phyloP scores from a whole-genome alignment of 208 protist genomes.

The Tritrichomonas foetus region DNA sequence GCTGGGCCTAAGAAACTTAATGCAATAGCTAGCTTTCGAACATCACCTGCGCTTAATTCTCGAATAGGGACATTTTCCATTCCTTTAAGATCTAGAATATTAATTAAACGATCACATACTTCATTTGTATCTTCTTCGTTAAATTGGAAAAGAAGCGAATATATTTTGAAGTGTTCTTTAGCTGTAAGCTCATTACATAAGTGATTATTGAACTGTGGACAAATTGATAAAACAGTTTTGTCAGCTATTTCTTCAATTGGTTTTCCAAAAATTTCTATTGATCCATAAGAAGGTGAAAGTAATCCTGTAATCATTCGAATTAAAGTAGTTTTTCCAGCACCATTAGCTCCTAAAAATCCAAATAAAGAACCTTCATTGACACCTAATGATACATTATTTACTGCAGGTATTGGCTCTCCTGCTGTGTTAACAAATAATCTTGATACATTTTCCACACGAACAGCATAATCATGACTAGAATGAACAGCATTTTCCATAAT shows the following conservation, averaged over 20 bases:
- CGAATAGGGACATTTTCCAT: neutral
- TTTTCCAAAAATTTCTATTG: neutral
- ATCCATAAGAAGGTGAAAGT: conserved; percentile 19
- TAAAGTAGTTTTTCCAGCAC: conserved; percentile 54
- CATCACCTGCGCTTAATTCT: neutral
- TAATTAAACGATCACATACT: neutral
- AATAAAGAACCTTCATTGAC: conserved; percentile 3
- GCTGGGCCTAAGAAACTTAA: neutral
- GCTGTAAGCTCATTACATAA: neutral
- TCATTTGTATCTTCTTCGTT: neutral
- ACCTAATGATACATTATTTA: neutral
- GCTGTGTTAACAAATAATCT: neutral
- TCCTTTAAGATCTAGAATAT: neutral
- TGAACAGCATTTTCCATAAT: neutral
- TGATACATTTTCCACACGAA: neutral
- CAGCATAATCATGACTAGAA: neutral
- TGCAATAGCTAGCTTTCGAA: neutral
- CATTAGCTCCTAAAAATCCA: conserved; percentile 52
- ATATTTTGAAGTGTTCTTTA: neutral
- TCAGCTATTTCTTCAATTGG: neutral
- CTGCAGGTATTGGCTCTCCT: neutral
- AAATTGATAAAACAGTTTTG: neutral
- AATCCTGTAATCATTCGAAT: conserved; percentile 49
- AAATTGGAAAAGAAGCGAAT: neutral
- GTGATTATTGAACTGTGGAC: conserved; percentile 23